phyloP scores from a whole-genome alignment of 2,329 filamentous ascomycete genomes.

The Clonostachys rosea region DNA sequence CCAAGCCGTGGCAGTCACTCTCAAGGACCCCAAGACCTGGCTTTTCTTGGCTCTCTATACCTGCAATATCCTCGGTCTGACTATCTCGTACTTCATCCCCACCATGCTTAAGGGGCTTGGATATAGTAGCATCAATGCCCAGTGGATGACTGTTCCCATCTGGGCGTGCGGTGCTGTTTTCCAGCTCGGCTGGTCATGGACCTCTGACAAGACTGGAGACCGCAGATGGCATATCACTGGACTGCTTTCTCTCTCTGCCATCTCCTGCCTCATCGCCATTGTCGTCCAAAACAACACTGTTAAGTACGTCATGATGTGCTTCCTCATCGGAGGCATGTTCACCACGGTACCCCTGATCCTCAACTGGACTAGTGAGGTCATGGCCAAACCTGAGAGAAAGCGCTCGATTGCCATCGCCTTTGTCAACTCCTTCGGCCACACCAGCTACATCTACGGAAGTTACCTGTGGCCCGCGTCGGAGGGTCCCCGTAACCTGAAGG shows the following conservation, averaged over 20 bases:
- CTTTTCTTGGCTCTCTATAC: conserved; percentile 44
- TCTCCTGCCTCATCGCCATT: conserved; percentile 17
- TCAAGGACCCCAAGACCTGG: conserved; percentile 41
- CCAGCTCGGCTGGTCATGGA: conserved; percentile 12
- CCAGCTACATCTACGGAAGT: conserved; percentile 58
- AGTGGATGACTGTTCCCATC: conserved; percentile 38
- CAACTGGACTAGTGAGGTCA: conserved; percentile 70
- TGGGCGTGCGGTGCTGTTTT: conserved; percentile 18
- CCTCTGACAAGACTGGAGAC: conserved; percentile 17
- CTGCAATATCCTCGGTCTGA: conserved; percentile 35
- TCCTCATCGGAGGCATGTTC: conserved; percentile 22
- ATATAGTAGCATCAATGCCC: conserved; percentile 33
- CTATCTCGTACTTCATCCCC: conserved; percentile 49
- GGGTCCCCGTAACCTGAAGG: conserved; percentile 24
- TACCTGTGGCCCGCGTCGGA: conserved; percentile 59
- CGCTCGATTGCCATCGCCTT: conserved; percentile 62
- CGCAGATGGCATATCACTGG: conserved; percentile 18
- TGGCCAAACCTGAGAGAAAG: conserved; percentile 70
- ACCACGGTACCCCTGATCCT: conserved; percentile 30
- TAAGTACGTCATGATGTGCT: conserved; percentile 24
- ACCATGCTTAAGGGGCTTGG: conserved; percentile 44
- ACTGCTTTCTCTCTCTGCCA: conserved; percentile 12
- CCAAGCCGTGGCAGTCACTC: conserved; percentile 19
- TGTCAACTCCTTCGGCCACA: conserved; percentile 58
- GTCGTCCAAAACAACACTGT: conserved; percentile 26